These are phyloP conservation scores for Haplographium delicatum DNA, from an alignment of 495 filamentous ascomycete species.

Conservation along the genomic window DNA sequence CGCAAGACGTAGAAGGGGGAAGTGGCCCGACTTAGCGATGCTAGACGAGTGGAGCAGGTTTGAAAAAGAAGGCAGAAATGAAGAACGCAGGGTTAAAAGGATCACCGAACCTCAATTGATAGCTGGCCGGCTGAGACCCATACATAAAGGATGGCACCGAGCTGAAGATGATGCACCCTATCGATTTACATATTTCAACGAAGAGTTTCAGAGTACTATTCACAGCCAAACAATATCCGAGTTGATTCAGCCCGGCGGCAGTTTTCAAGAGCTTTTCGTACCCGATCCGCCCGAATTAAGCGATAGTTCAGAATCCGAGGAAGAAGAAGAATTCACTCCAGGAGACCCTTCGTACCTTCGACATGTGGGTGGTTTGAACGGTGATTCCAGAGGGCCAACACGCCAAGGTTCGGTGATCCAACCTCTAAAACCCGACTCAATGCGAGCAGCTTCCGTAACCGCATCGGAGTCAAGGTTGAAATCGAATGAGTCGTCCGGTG, in stretches of 20 bases:
- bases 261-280: constrained; percentile 77
- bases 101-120: constrained; percentile 91
- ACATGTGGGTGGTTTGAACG: constrained; percentile 21
- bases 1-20: constrained; percentile 48
- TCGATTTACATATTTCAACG: constrained; percentile 97
- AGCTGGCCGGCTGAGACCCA: constrained; percentile 76
- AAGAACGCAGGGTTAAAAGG: constrained; percentile 83
- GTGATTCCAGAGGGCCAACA: constrained; percentile 20
- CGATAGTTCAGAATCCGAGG: constrained; percentile 55
- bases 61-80: constrained; percentile 86
- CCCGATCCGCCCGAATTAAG: constrained; percentile 48
- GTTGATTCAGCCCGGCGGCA: constrained; percentile 74
- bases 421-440: constrained; percentile 2
- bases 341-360: constrained; percentile 15
- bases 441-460: not conserved
- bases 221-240: constrained; percentile 94
- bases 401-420: constrained; percentile 17
- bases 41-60: constrained; percentile 87
- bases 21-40: constrained; percentile 58
- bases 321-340: constrained; percentile 36
- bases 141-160: constrained; percentile 76
- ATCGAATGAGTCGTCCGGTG: constrained; percentile 11
- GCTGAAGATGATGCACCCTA: constrained; percentile 89
- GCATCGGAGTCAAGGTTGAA: not conserved
- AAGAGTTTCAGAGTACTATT: constrained; percentile 89